phyloP scores from a whole-genome alignment of 2,329 filamentous ascomycete species.

The Aureobasidium sp. region DNA sequence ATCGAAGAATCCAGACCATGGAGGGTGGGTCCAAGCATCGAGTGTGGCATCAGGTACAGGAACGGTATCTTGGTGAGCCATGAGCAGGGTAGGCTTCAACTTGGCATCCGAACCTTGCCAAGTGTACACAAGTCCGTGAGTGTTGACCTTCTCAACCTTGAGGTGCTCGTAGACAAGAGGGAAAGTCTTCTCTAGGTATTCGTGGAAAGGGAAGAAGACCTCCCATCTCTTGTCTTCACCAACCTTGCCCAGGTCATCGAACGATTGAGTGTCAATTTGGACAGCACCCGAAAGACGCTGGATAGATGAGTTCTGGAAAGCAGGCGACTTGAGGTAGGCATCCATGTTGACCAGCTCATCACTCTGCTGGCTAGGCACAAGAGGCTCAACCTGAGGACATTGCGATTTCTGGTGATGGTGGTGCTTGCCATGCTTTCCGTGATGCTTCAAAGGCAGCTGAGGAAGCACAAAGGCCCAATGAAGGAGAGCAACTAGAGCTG shows the following conservation, averaged over 20 bases:
- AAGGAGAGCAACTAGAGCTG: background rate
- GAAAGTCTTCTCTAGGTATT: slow-evolving; percentile 42
- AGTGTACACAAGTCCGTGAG: slow-evolving; percentile 53
- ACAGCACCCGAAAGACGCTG: slow-evolving; percentile 47
- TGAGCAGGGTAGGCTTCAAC: slow-evolving; percentile 47
- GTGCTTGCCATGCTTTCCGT: slow-evolving; percentile 11
- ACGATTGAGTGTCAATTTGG: slow-evolving; percentile 46
- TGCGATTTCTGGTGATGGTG: background rate
- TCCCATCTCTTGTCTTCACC: slow-evolving; percentile 48
- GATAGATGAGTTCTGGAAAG: slow-evolving; percentile 29
- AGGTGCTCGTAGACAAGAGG: slow-evolving; percentile 36
- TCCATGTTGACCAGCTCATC: slow-evolving; percentile 23
- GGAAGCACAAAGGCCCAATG: background rate
- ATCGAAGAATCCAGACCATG: slow-evolving; percentile 46
- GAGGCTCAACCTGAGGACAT: slow-evolving; percentile 14
- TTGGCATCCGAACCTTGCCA: slow-evolving; percentile 44
- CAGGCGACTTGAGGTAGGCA: slow-evolving; percentile 22
- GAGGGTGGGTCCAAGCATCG: slow-evolving; percentile 46
- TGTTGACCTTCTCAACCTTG: slow-evolving; percentile 49
- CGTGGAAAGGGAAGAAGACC: slow-evolving; percentile 43
- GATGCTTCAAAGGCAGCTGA: background rate
- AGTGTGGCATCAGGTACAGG: slow-evolving; percentile 36
- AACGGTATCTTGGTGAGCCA: slow-evolving; percentile 50
- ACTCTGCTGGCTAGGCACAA: slow-evolving; percentile 8
- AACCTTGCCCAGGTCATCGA: slow-evolving; percentile 47